Percentiles rank a stretch among this genome's conserved stretches.
Evolutionary conservation across 2,329 filamentous ascomycete species (phyloP).

Genomic region (Simplicillium sp.): DNA sequence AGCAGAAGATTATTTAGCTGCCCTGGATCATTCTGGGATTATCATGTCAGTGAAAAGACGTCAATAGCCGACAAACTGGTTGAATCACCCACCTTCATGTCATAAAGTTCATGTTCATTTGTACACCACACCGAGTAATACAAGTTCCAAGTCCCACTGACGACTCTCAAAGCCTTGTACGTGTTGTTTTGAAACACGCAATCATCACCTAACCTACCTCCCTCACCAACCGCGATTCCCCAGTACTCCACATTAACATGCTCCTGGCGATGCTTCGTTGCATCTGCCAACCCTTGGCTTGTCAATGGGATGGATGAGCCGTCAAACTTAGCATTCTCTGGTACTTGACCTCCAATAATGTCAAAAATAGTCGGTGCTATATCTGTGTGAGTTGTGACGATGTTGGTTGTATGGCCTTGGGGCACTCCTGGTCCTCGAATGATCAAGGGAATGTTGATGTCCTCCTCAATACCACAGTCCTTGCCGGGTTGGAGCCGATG

Average conservation of each 20-base stretch:
- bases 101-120: conserved; percentile 58
- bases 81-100: conserved; percentile 42
- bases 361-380: conserved; percentile 51
- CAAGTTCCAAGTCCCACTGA: conserved; percentile 44
- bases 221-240: conserved; percentile 33
- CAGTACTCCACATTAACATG: conserved; percentile 51
- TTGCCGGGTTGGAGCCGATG: conserved; percentile 50
- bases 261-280: conserved; percentile 28
- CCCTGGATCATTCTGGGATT: not conserved
- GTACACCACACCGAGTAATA: conserved; percentile 63
- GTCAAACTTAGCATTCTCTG: conserved; percentile 38
- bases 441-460: conserved; percentile 48
- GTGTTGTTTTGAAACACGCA: conserved; percentile 34
- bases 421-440: conserved; percentile 45
- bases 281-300: conserved; percentile 9
- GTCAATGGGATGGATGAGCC: conserved; percentile 42
- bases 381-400: conserved; percentile 53
- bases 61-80: too few species aligned
- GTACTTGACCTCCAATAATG: conserved; percentile 26
- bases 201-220: conserved; percentile 9
- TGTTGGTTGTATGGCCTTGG: conserved; percentile 24
- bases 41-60: not conserved
- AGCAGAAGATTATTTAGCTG: not conserved
- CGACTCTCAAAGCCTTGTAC: conserved; percentile 50
- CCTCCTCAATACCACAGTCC: conserved; percentile 47